Conservation (phyloP, 768 basidiomycete genomes). For the Suillus bovinus region DNA sequence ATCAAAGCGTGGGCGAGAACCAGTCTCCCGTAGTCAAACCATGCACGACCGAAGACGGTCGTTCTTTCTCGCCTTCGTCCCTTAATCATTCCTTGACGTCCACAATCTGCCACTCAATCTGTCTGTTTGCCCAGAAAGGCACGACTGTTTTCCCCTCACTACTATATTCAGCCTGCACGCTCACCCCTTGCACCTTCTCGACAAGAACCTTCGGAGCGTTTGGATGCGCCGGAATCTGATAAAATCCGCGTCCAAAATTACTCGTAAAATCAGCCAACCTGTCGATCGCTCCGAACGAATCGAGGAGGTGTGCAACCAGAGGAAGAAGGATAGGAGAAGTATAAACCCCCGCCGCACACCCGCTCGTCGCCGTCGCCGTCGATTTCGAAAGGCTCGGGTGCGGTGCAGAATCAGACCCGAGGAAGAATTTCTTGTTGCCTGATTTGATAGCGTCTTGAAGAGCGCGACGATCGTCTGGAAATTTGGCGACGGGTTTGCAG, state of each 20-base stretch:
- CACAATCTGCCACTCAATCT: constrained; percentile 68
- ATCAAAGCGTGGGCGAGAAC: background rate
- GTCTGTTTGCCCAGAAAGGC: constrained; percentile 88
- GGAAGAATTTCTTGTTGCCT: constrained; percentile 46
- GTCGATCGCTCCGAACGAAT: constrained; percentile 84
- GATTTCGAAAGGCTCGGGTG: constrained; percentile 75
- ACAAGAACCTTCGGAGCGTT: constrained; percentile 43
- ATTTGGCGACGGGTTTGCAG: constrained; percentile 98
- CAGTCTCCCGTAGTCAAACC: background rate
- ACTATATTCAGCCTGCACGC: constrained; percentile 51
- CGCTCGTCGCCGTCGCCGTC: constrained; percentile 62
- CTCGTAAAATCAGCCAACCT: constrained; percentile 81
- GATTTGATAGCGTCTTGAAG: constrained; percentile 73
- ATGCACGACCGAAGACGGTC: background rate
- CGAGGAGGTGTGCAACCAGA: constrained; percentile 83
- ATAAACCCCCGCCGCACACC: constrained; percentile 96
- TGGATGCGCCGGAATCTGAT: constrained; percentile 42
- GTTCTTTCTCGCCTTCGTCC: background rate
- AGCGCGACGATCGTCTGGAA: constrained; percentile 86
- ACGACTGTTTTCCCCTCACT: constrained; percentile 53
- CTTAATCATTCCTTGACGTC: constrained; percentile 12
- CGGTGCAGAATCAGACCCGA: constrained; percentile 96
- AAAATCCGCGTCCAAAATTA: constrained; percentile 78
- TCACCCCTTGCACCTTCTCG: constrained; percentile 37
- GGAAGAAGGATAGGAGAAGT: constrained; percentile 92